These are phyloP conservation scores for Platanthera guangdongensis DNA, from an alignment of 106 monocot genomes.

Conservation along the genomic window DNA sequence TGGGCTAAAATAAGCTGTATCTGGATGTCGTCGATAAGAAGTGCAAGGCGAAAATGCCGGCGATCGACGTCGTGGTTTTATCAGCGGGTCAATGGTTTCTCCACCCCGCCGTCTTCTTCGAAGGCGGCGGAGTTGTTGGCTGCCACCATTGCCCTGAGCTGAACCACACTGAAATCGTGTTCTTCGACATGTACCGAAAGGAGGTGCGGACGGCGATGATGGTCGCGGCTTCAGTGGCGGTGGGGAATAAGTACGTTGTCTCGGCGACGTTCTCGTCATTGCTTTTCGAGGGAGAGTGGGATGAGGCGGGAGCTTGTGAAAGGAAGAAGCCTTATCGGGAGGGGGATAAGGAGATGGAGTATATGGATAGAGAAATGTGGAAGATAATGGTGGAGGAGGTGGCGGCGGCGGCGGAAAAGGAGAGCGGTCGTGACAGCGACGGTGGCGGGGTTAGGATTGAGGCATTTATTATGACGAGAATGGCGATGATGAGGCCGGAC, in stretches of 20 bases:
- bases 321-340: constrained; percentile 7
- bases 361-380: neutral
- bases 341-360: neutral
- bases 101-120: constrained; percentile 11
- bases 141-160: constrained; percentile 11
- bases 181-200: too few relatives aligned
- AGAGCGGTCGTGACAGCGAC: neutral
- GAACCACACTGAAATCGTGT: neutral
- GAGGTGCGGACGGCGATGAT: too few relatives aligned
- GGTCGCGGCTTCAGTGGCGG: too few relatives aligned
- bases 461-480: constrained; percentile 7
- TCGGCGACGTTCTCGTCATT: constrained; percentile 10
- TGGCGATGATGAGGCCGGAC: constrained; percentile 13
- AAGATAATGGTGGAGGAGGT: constrained; percentile 7
- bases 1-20: neutral
- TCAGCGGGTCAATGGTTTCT: constrained; percentile 12
- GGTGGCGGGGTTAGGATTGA: constrained; percentile 3
- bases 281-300: constrained; percentile 20
- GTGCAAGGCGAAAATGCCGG: constrained; percentile 5
- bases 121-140: constrained; percentile 4
- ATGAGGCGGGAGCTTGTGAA: constrained; percentile 12
- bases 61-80: constrained; percentile 7
- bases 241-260: too few relatives aligned
- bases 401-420: constrained; percentile 4
- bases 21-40: constrained; percentile 1